Percentiles rank a stretch among this genome's conserved stretches.
These are phyloP conservation scores for Didymellaceae sp. DNA, from an alignment of 2,329 filamentous ascomycete genomes.

Conservation along the genomic window DNA sequence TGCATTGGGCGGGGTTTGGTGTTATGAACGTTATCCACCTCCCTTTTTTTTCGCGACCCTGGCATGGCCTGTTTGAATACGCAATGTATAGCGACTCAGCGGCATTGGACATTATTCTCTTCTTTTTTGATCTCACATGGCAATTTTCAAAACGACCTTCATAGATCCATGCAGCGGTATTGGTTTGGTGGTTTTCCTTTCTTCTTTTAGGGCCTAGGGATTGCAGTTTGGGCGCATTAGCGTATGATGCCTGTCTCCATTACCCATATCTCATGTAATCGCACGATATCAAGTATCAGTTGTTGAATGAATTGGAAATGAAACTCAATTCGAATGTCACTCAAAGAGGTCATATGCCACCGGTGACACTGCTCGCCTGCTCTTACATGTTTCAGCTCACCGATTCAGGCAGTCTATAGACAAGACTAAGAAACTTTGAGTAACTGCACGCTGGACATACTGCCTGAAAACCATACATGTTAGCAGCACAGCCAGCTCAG, in stretches of 20 bases:
- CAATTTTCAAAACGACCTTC: constrained; percentile 12
- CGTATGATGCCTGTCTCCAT: neutral
- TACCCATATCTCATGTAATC: constrained; percentile 6
- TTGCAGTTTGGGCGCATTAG: constrained; percentile 11
- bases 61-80: constrained; percentile 18
- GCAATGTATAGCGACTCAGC: constrained; percentile 14
- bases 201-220: constrained; percentile 3
- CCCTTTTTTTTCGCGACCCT: neutral
- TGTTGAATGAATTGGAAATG: constrained; percentile 3
- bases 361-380: no score
- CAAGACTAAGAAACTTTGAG: neutral
- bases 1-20: constrained; percentile 12
- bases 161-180: constrained; percentile 13
- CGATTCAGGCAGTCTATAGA: neutral
- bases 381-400: neutral
- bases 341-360: neutral
- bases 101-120: constrained; percentile 4
- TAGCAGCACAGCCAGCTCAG: constrained; percentile 9
- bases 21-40: neutral
- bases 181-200: constrained; percentile 9
- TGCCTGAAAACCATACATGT: neutral
- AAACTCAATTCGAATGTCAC: no score
- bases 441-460: neutral
- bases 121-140: constrained; percentile 7
- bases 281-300: constrained; percentile 6